Conservation (phyloP, 2,329 filamentous ascomycete species). For the Fusarium tuaranense region DNA sequence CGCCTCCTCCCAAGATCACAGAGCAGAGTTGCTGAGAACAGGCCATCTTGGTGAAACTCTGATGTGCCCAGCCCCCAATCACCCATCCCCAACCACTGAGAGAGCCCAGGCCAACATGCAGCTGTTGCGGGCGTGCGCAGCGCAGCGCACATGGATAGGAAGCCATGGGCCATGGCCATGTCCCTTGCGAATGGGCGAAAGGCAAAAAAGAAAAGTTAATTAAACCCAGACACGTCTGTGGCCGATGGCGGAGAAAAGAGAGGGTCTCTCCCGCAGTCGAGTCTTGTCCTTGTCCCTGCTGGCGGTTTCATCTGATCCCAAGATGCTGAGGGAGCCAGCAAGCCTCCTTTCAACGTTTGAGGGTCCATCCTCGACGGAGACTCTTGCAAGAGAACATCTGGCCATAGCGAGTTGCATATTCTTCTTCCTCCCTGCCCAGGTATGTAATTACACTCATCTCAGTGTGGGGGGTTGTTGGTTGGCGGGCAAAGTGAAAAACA, state of each 20-base stretch:
- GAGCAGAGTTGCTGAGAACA: constrained; percentile 19
- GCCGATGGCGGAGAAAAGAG: constrained; percentile 18
- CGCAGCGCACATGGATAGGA: neutral
- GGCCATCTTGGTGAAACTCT: constrained; percentile 22
- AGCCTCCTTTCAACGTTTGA: neutral
- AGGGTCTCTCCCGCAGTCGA: constrained; percentile 8
- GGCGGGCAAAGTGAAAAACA: neutral
- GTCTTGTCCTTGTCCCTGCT: constrained; percentile 13
- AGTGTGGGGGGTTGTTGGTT: constrained; percentile 12
- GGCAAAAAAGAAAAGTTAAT: constrained; percentile 24
- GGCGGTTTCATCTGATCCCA: constrained; percentile 36
- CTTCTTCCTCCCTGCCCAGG: neutral
- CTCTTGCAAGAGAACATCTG: constrained; percentile 17
- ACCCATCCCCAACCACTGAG: constrained; percentile 4
- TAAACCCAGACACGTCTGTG: constrained; percentile 9
- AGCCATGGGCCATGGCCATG: neutral
- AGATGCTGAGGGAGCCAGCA: constrained; percentile 11
- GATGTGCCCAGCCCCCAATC: constrained; percentile 17
- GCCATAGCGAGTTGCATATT: constrained; percentile 17
- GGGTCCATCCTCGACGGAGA: constrained; percentile 5
- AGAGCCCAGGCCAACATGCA: constrained; percentile 1
- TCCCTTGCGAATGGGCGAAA: neutral
- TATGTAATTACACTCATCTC: constrained; percentile 14
- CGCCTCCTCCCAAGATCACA: constrained; percentile 8
- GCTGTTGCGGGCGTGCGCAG: neutral